phyloP scores from a whole-genome alignment of 2,329 filamentous ascomycete genomes.

The Xylaria sp. region DNA sequence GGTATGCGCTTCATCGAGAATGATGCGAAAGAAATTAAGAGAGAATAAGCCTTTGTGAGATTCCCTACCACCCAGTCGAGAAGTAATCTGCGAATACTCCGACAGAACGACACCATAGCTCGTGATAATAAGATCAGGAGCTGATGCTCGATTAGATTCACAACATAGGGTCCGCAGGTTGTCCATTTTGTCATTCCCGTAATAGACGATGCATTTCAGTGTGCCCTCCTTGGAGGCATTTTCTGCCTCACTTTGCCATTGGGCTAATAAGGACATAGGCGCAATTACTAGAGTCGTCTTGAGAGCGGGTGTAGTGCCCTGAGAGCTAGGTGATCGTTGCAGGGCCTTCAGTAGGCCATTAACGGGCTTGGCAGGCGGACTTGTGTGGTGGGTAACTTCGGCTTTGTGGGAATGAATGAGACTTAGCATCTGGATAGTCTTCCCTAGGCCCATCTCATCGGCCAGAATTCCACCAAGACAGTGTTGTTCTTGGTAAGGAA shows the following conservation, averaged over 20 bases:
- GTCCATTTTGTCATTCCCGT: constrained; percentile 83
- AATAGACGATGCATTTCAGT: constrained; percentile 88
- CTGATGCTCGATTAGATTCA: constrained; percentile 74
- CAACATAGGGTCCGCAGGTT: constrained; percentile 85
- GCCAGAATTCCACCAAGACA: constrained; percentile 93
- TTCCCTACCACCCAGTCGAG: constrained; percentile 72
- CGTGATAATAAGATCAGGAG: constrained; percentile 92
- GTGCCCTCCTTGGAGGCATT: constrained; percentile 88
- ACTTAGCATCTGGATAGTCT: constrained; percentile 98
- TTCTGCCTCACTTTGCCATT: constrained; percentile 95
- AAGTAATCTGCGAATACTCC: constrained; percentile 80
- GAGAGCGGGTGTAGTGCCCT: constrained; percentile 73
- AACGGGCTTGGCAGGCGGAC: constrained; percentile 55
- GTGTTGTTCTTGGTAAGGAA: constrained; percentile 92
- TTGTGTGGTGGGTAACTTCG: constrained; percentile 56
- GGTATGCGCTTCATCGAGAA: constrained; percentile 92
- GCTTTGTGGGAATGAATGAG: constrained; percentile 86
- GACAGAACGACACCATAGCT: constrained; percentile 93
- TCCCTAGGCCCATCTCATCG: constrained; percentile 97
- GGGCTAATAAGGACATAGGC: constrained; percentile 93
- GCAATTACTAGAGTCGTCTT: constrained; percentile 95
- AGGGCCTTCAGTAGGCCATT: constrained; percentile 69
- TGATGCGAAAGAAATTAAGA: constrained; percentile 91
- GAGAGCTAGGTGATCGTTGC: constrained; percentile 59
- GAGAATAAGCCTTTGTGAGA: constrained; percentile 84